Conservation (phyloP, 2,329 filamentous ascomycete species). For the Botrytis squamosa region DNA sequence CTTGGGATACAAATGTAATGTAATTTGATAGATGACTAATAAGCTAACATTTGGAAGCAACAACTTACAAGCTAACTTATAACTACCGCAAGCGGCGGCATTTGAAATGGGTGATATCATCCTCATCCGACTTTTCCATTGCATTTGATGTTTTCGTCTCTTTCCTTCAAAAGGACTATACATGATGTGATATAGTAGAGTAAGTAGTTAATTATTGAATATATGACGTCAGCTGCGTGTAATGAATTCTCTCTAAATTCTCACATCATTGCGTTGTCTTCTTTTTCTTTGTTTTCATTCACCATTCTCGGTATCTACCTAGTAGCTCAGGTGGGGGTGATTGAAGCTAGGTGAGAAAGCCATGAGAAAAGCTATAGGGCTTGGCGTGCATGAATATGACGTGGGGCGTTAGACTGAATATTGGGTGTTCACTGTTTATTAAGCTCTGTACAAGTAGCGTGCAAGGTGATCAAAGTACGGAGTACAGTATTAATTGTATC, state of each 20-base stretch:
- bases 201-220: not conserved
- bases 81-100: slow-evolving; percentile 21
- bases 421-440: not conserved
- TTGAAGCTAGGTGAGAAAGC: not conserved
- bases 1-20: not conserved
- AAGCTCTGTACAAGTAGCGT: no score
- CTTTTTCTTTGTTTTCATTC: not conserved
- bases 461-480: not conserved
- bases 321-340: not conserved
- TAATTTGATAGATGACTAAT: slow-evolving; percentile 13
- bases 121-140: not conserved
- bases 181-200: not conserved
- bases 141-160: not conserved
- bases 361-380: not conserved
- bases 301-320: not conserved
- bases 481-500: not conserved
- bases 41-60: not conserved
- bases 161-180: not conserved
- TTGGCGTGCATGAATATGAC: not conserved
- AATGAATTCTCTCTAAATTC: not conserved
- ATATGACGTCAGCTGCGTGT: not conserved
- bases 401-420: not conserved
- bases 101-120: slow-evolving; percentile 1
- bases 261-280: not conserved
- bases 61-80: not conserved